Conservation (phyloP, 768 basidiomycete genomes). For the Mrakia hoshinonis region DNA sequence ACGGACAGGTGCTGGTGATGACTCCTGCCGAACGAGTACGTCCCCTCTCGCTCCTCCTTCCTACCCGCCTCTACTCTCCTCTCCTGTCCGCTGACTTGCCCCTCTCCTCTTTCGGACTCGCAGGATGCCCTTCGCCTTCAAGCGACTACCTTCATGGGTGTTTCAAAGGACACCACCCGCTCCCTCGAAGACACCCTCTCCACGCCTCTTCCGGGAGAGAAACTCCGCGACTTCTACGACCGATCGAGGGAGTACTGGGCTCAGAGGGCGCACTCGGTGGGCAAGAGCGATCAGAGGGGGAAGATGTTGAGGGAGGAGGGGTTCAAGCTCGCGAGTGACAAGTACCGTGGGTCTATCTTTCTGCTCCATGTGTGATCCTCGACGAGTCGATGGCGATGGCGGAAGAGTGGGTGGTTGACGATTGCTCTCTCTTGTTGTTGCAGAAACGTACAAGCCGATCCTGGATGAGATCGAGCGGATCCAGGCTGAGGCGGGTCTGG, state of each 20-base stretch:
- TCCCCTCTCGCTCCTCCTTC: not conserved
- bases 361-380: not conserved
- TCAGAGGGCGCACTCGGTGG: constrained; percentile 52
- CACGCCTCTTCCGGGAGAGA: constrained; percentile 77
- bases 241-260: constrained; percentile 75
- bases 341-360: constrained; percentile 52
- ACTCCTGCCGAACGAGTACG: constrained; percentile 15
- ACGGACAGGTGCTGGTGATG: constrained; percentile 3
- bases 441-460: constrained; percentile 72
- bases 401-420: no score
- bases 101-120: not conserved
- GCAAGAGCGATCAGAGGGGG: constrained; percentile 55
- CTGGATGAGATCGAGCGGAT: constrained; percentile 75
- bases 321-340: constrained; percentile 63
- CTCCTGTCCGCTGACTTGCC: not conserved
- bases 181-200: constrained; percentile 63
- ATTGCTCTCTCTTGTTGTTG: not conserved
- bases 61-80: not conserved
- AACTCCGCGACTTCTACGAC: constrained; percentile 70
- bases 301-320: constrained; percentile 70
- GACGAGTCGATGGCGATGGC: no score
- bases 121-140: constrained; percentile 44
- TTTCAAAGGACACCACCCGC: constrained; percentile 45
- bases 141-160: constrained; percentile 56
- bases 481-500: constrained; percentile 69